These are phyloP conservation scores for Globisporangium uncinulatum DNA, from an alignment of 352 stramenopile species.

Conservation along the genomic window DNA sequence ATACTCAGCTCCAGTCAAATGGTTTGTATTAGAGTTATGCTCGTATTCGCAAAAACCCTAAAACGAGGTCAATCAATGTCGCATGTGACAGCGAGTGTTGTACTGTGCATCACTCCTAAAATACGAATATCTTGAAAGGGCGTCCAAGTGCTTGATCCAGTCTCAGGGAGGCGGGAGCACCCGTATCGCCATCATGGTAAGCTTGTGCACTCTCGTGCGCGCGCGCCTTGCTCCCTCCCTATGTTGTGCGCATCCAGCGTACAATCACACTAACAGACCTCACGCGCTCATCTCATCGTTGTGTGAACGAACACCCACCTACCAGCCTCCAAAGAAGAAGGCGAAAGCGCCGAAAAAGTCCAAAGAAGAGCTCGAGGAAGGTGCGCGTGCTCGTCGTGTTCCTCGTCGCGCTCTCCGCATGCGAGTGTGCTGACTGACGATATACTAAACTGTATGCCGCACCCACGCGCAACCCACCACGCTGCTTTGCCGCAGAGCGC, in stretches of 20 bases:
- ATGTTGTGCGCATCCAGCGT: not conserved
- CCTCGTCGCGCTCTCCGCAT: not conserved
- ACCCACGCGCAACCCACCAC: too few species aligned
- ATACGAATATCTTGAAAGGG: not conserved
- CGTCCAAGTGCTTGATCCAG: not conserved
- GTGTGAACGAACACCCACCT: not conserved
- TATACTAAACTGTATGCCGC: too few species aligned
- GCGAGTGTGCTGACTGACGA: too few species aligned
- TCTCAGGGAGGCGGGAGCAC: not conserved
- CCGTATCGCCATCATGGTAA: too few species aligned
- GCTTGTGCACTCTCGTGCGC: too few species aligned
- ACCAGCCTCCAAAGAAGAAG: slow-evolving; percentile 74
- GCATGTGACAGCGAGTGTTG: too few species aligned
- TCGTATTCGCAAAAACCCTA: too few species aligned
- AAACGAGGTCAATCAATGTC: too few species aligned
- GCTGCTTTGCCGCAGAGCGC: slow-evolving; percentile 25
- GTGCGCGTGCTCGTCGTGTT: slow-evolving; percentile 10
- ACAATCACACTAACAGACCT: not conserved
- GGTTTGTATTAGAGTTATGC: too few species aligned
- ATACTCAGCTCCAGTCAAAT: too few species aligned
- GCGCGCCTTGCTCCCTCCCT: not conserved
- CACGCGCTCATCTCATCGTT: not conserved
- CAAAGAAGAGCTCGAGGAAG: slow-evolving; percentile 78
- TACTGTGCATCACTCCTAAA: not conserved
- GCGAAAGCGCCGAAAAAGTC: slow-evolving; percentile 71